Evolutionary conservation across 768 basidiomycete genomes (phyloP).

Genomic region (Filobasidium floriforme): DNA sequence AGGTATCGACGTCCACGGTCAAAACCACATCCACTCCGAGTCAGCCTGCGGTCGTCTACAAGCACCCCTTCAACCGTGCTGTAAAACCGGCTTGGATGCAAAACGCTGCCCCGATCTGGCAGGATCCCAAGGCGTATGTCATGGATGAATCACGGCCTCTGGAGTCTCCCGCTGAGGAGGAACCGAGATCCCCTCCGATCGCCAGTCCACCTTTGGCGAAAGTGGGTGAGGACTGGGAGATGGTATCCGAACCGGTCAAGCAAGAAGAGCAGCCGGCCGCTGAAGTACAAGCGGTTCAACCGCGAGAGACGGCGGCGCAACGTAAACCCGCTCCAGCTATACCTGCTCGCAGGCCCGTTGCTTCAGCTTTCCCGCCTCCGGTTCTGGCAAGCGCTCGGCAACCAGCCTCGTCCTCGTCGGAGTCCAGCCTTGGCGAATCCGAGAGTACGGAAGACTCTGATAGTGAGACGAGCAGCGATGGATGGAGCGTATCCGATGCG

Average conservation of each 20-base stretch:
- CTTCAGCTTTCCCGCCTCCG: slow-evolving; percentile 4
- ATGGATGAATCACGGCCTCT: neutral
- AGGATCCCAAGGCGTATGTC: slow-evolving; percentile 14
- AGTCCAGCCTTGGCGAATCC: slow-evolving; percentile 6
- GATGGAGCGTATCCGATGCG: slow-evolving; percentile 6
- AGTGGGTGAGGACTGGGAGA: neutral
- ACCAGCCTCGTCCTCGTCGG: neutral
- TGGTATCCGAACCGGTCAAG: neutral
- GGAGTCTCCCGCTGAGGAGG: neutral
- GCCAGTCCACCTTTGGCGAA: neutral
- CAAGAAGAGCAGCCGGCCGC: neutral
- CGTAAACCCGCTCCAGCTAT: neutral
- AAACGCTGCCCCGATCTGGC: slow-evolving; percentile 6
- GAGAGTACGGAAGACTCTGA: slow-evolving; percentile 9
- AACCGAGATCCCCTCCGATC: neutral
- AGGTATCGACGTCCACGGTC: neutral
- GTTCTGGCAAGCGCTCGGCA: neutral
- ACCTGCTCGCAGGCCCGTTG: neutral
- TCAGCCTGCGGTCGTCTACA: slow-evolving; percentile 11
- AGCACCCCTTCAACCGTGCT: slow-evolving; percentile 22
- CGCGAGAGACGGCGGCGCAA: neutral
- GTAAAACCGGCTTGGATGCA: slow-evolving; percentile 24
- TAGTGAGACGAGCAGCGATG: slow-evolving; percentile 6
- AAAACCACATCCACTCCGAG: neutral
- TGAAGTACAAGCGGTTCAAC: neutral